These are phyloP conservation scores for Rubus parviflorus DNA, from an alignment of 306 rosid species.

Conservation along the genomic window DNA sequence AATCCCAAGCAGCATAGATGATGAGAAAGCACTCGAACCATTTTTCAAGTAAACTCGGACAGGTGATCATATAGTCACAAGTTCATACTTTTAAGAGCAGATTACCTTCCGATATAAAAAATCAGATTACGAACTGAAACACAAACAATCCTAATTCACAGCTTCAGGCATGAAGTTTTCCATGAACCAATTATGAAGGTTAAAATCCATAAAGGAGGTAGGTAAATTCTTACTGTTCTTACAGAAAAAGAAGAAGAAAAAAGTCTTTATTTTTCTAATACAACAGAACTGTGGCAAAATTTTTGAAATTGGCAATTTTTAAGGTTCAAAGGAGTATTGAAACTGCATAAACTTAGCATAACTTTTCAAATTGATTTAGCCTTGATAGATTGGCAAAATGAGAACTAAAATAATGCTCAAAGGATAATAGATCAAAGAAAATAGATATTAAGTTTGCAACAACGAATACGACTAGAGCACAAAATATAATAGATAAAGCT, in stretches of 20 bases:
- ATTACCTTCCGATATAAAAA: too few relatives aligned
- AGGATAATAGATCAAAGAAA: not conserved
- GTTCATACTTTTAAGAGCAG: not conserved
- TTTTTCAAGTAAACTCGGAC: too few relatives aligned
- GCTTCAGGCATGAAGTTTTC: not conserved
- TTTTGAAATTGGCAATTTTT: not conserved
- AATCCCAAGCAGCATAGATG: not conserved
- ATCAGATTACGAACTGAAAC: not conserved
- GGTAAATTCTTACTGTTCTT: not conserved
- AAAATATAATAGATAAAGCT: not conserved
- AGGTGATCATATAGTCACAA: not conserved
- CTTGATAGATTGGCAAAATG: not conserved
- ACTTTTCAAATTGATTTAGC: not conserved
- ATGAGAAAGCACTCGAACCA: not conserved
- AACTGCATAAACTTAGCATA: not conserved
- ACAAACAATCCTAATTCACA: not conserved
- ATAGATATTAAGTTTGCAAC: not conserved
- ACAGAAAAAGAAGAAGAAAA: too few relatives aligned
- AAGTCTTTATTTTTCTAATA: not conserved
- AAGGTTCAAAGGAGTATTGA: not conserved
- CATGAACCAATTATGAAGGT: not conserved
- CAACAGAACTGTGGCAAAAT: not conserved
- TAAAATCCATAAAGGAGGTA: too few relatives aligned
- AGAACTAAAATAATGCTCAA: not conserved
- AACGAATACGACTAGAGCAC: not conserved